These are phyloP conservation scores for Solanum appendiculatum DNA, from an alignment of 257 asterid genomes.

Conservation along the genomic window DNA sequence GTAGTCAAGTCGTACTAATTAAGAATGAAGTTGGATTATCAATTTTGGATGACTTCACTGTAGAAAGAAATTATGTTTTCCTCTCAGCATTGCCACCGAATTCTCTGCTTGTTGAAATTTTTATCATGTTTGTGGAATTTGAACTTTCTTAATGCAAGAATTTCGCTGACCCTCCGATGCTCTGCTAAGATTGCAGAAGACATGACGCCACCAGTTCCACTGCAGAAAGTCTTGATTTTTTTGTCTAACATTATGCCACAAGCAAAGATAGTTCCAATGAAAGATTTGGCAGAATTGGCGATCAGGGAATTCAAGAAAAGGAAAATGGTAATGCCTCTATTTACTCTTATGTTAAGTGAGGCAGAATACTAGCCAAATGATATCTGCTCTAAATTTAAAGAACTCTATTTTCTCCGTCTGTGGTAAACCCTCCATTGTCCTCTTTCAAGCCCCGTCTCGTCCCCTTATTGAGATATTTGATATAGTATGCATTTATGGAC, in stretches of 20 bases:
- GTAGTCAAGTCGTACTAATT: background rate
- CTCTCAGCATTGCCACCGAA: background rate
- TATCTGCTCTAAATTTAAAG: background rate
- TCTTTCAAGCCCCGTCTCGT: background rate
- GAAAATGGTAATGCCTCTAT: conserved; percentile 36
- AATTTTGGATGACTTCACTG: background rate
- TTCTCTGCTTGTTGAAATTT: background rate
- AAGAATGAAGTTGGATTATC: background rate
- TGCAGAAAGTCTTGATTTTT: conserved; percentile 61
- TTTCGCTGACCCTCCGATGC: conserved; percentile 11
- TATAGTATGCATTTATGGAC: background rate
- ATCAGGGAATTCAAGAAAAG: conserved; percentile 66
- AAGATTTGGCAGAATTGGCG: conserved; percentile 80
- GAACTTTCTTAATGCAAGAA: background rate
- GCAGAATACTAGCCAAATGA: background rate
- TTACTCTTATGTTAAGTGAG: background rate
- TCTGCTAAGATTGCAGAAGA: conserved; percentile 72
- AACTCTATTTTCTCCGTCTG: background rate
- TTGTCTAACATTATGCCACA: conserved; percentile 64
- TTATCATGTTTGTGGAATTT: background rate
- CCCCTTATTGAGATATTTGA: background rate
- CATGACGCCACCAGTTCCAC: conserved; percentile 72
- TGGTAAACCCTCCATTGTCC: background rate
- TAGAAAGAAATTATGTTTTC: background rate
- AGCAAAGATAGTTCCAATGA: conserved; percentile 88